Evolutionary conservation across 2,329 filamentous ascomycete genomes (phyloP).

Genomic region (Botryotinia calthae): DNA sequence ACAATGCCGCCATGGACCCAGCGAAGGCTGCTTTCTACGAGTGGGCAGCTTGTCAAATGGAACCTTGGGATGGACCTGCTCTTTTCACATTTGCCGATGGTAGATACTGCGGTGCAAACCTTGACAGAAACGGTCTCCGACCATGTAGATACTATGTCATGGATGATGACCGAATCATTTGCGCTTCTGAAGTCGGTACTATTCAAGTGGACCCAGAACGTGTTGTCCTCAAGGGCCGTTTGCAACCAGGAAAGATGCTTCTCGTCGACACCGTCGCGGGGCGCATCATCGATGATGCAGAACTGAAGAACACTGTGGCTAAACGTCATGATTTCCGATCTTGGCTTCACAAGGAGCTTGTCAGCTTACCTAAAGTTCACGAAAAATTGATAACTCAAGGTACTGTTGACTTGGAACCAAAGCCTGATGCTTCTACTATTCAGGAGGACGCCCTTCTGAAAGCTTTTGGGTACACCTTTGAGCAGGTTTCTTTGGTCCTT

Average conservation of each 20-base stretch:
- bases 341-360: slow-evolving; percentile 83
- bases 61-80: slow-evolving; percentile 95
- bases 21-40: slow-evolving; percentile 97
- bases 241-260: slow-evolving; percentile 94
- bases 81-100: slow-evolving; percentile 97
- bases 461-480: slow-evolving; percentile 90
- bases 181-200: slow-evolving; percentile 92
- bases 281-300: slow-evolving; percentile 89
- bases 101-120: slow-evolving; percentile 92
- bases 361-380: slow-evolving; percentile 75
- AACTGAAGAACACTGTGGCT: slow-evolving; percentile 87
- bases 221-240: slow-evolving; percentile 86
- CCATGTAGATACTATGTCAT: slow-evolving; percentile 97
- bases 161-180: slow-evolving; percentile 95
- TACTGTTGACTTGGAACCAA: slow-evolving; percentile 61
- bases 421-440: slow-evolving; percentile 66
- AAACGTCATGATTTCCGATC: slow-evolving; percentile 80
- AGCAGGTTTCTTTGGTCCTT: slow-evolving; percentile 88
- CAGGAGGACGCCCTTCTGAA: slow-evolving; percentile 82
- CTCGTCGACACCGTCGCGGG: slow-evolving; percentile 88
- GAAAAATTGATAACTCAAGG: slow-evolving; percentile 57
- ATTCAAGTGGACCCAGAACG: slow-evolving; percentile 88
- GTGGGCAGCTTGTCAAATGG: slow-evolving; percentile 98
- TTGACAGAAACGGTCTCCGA: slow-evolving; percentile 91
- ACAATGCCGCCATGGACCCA: slow-evolving; percentile 86